phyloP scores from a whole-genome alignment of 108 stramenopile genomes.

The Conticribra guillardii region DNA sequence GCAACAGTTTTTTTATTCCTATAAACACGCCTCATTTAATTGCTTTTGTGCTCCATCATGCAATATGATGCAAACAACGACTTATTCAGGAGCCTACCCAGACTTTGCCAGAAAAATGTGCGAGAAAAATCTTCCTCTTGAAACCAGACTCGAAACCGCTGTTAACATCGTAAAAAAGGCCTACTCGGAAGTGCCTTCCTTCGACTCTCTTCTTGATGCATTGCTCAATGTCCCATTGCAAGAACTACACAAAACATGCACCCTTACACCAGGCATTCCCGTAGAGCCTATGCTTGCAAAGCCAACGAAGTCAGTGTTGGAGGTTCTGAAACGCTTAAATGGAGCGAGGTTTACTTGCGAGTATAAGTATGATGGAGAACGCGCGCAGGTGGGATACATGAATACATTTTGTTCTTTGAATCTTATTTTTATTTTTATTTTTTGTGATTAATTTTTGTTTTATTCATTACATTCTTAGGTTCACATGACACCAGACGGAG shows the following conservation, averaged over 20 bases:
- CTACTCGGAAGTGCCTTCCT: constrained; percentile 94
- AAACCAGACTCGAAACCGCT: constrained; percentile 85
- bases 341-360: constrained; percentile 96
- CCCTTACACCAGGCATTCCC: constrained; percentile 93
- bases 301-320: constrained; percentile 89
- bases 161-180: constrained; percentile 94
- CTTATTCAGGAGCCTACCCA: constrained; percentile 54
- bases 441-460: neutral
- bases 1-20: too few relatives aligned
- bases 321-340: constrained; percentile 93
- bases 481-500: constrained; percentile 89
- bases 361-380: constrained; percentile 99
- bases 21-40: too few relatives aligned
- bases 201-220: constrained; percentile 87
- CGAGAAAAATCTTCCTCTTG: constrained; percentile 53
- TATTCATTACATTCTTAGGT: constrained; percentile 36
- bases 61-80: too few relatives aligned
- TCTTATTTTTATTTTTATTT: too few relatives aligned
- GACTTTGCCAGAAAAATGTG: constrained; percentile 49
- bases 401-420: too few relatives aligned
- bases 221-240: constrained; percentile 77
- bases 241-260: constrained; percentile 79
- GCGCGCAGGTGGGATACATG: constrained; percentile 94
- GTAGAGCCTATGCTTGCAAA: constrained; percentile 99
- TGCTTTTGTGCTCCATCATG: too few relatives aligned